phyloP scores from a whole-genome alignment of 768 basidiomycete species.

The Suillus placidus region DNA sequence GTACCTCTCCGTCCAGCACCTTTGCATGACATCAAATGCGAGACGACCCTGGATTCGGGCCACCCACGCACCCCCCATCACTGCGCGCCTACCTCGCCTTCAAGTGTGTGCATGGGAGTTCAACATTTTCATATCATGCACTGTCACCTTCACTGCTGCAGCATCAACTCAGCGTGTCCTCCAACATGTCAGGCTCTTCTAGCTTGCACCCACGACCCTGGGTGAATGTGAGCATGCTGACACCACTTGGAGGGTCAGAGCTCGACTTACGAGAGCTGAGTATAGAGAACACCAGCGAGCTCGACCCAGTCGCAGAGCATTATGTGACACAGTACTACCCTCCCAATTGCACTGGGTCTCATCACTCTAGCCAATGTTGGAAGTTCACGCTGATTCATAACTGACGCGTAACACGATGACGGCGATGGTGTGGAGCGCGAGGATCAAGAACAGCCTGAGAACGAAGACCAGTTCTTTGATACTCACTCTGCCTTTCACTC shows the following conservation, averaged over 20 bases:
- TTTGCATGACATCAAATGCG: conserved; percentile 31
- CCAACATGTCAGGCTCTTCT: conserved; percentile 30
- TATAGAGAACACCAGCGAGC: conserved; percentile 30
- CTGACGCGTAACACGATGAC: too few species aligned
- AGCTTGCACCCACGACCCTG: conserved; percentile 33
- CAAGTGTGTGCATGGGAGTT: conserved; percentile 53
- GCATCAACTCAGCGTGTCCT: conserved; percentile 56
- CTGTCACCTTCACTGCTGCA: conserved; percentile 67
- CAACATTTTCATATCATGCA: conserved; percentile 56
- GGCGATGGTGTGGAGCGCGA: conserved; percentile 45
- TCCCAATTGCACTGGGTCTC: too few species aligned
- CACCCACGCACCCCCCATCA: conserved; percentile 31
- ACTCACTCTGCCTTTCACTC: conserved; percentile 49
- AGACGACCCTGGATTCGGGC: conserved; percentile 32
- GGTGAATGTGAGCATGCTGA: conserved; percentile 28
- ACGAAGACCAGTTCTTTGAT: conserved; percentile 57
- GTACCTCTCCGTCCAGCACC: conserved; percentile 66
- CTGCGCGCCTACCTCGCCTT: conserved; percentile 49
- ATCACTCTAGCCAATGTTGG: too few species aligned
- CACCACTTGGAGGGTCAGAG: conserved; percentile 29
- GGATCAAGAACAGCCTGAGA: conserved; percentile 34
- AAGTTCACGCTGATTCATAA: too few species aligned
- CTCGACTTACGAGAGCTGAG: conserved; percentile 43
- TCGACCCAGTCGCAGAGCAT: conserved; percentile 57
- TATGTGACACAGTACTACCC: conserved; percentile 74